Conservation (phyloP, 768 basidiomycete species). For the Pleurotus cornucopiae region DNA sequence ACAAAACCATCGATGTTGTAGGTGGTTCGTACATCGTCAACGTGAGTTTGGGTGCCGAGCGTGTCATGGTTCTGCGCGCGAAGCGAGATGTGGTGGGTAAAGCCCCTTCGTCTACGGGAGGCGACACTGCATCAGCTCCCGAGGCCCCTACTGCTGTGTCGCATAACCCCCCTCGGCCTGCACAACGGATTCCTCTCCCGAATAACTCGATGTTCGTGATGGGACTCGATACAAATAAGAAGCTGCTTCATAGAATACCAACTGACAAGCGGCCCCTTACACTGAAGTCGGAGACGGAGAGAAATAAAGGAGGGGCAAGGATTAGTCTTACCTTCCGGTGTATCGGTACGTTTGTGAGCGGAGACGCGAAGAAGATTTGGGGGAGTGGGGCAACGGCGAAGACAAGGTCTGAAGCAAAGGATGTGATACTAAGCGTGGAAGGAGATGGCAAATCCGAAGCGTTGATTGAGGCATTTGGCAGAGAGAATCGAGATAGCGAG, state of each 20-base stretch:
- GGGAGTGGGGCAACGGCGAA: conserved; percentile 74
- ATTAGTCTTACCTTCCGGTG: conserved; percentile 79
- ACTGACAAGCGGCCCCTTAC: conserved; percentile 64
- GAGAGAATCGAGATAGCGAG: conserved; percentile 64
- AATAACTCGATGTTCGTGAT: conserved; percentile 84
- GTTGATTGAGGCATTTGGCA: conserved; percentile 63
- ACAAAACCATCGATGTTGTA: conserved; percentile 82
- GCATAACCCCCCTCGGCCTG: conserved; percentile 19
- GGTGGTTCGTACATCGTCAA: conserved; percentile 75
- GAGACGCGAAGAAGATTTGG: conserved; percentile 48
- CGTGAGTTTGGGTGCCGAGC: conserved; percentile 74
- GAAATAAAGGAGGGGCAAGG: conserved; percentile 51
- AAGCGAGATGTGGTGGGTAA: conserved; percentile 43
- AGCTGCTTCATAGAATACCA: conserved; percentile 75
- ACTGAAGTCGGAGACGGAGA: conserved; percentile 54
- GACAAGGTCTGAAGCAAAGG: conserved; percentile 44
- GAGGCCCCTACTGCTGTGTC: not conserved
- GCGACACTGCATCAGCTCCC: conserved; percentile 4
- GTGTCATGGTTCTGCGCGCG: conserved; percentile 68
- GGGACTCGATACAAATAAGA: conserved; percentile 66
- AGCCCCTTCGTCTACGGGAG: conserved; percentile 9
- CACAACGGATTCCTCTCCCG: conserved; percentile 69
- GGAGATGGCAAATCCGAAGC: conserved; percentile 31
- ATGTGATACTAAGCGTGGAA: conserved; percentile 48
- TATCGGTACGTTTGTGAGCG: conserved; percentile 71